phyloP scores from a whole-genome alignment of 2,329 filamentous ascomycete genomes.

The Stemphylium beticola region DNA sequence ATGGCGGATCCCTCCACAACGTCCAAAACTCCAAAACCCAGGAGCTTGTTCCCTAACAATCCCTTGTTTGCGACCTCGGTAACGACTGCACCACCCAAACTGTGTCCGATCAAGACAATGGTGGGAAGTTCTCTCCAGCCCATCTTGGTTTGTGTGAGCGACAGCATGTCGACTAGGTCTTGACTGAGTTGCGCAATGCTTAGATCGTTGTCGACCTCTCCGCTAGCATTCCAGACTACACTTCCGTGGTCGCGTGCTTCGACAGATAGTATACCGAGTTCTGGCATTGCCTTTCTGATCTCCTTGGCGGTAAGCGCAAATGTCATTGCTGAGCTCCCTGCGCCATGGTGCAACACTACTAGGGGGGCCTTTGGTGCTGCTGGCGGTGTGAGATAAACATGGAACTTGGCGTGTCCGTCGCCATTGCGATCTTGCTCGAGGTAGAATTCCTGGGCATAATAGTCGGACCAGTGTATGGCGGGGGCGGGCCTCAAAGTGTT shows the following conservation, averaged over 20 bases:
- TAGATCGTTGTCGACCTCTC: conserved; percentile 64
- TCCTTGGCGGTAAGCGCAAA: conserved; percentile 83
- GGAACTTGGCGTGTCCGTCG: conserved; percentile 66
- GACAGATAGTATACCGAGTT: conserved; percentile 81
- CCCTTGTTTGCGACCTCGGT: conserved; percentile 78
- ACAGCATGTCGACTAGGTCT: conserved; percentile 75
- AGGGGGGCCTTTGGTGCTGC: conserved; percentile 71
- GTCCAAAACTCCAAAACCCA: conserved; percentile 90
- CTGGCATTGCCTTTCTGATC: conserved; percentile 76
- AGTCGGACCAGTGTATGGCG: conserved; percentile 81
- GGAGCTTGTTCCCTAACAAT: conserved; percentile 68
- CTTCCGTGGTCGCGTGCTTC: conserved; percentile 90
- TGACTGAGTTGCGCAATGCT: conserved; percentile 72
- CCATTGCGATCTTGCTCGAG: conserved; percentile 58
- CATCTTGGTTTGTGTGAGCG: conserved; percentile 70
- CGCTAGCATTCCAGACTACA: conserved; percentile 51
- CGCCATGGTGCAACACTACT: conserved; percentile 94
- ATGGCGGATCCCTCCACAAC: conserved; percentile 95
- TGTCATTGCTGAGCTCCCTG: conserved; percentile 88
- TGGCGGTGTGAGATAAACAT: conserved; percentile 88
- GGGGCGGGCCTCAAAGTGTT: conserved; percentile 67
- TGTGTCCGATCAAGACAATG: conserved; percentile 86
- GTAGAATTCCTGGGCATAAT: conserved; percentile 87
- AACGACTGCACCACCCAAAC: conserved; percentile 88
- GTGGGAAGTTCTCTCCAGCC: conserved; percentile 76